phyloP scores from a whole-genome alignment of 805 yeast species.

The Candida montana region DNA sequence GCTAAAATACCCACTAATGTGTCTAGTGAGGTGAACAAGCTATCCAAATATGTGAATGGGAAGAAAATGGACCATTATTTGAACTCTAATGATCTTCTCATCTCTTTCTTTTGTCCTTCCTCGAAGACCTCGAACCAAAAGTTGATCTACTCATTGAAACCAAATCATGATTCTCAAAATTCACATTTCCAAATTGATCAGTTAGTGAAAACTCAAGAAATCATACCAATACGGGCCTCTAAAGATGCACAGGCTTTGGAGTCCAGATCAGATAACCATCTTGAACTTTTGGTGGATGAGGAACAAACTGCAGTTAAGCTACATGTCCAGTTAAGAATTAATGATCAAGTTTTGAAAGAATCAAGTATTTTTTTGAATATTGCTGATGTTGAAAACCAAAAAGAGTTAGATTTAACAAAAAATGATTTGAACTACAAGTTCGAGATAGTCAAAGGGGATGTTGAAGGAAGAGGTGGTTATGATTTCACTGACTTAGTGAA shows the following conservation, averaged over 20 bases:
- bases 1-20: conserved; percentile 1
- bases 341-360: conserved; percentile 8
- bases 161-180: neutral
- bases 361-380: conserved; percentile 1
- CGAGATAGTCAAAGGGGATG: conserved; percentile 4
- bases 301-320: conserved; percentile 12
- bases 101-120: conserved; percentile 9
- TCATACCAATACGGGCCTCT: conserved; percentile 1
- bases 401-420: neutral
- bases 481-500: conserved; percentile 9
- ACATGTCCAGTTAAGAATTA: conserved; percentile 5
- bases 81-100: neutral
- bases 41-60: neutral
- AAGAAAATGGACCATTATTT: conserved; percentile 1
- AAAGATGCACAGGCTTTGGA: neutral
- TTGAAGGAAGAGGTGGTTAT: conserved; percentile 9
- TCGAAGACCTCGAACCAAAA: conserved; percentile 7
- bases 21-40: neutral
- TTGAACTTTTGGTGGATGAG: conserved; percentile 15
- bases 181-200: conserved; percentile 1
- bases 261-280: conserved; percentile 4
- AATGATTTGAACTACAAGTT: neutral
- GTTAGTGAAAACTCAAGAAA: conserved; percentile 4
- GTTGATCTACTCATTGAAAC: conserved; percentile 4
- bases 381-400: neutral